phyloP scores from a whole-genome alignment of 805 yeast genomes.

The Candida takata region DNA sequence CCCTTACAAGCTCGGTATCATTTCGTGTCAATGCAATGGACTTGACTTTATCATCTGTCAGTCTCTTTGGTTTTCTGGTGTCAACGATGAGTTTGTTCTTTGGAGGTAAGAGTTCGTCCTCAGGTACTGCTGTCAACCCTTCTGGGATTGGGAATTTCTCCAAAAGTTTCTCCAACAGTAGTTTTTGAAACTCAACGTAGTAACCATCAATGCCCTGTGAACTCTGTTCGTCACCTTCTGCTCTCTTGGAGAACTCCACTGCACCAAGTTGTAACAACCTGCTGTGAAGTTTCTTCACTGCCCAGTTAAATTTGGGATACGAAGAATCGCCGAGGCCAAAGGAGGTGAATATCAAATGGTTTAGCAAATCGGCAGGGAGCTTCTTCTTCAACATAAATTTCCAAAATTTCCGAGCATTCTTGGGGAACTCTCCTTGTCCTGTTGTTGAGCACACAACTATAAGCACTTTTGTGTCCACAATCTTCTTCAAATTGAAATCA shows the following conservation, averaged over 20 bases:
- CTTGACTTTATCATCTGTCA: constrained; percentile 24
- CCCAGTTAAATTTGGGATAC: constrained; percentile 82
- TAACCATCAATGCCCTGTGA: constrained; percentile 71
- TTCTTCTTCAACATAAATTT: constrained; percentile 59
- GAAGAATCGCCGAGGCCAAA: constrained; percentile 94
- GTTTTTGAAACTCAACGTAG: constrained; percentile 66
- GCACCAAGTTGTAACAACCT: constrained; percentile 82
- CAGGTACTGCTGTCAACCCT: constrained; percentile 26
- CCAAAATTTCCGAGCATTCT: constrained; percentile 72
- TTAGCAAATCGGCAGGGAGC: constrained; percentile 54
- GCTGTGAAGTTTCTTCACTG: constrained; percentile 75
- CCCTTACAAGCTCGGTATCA: constrained; percentile 26
- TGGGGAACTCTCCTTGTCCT: constrained; percentile 92
- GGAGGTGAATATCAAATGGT: constrained; percentile 56
- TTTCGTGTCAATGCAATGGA: constrained; percentile 27
- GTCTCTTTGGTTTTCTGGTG: constrained; percentile 24
- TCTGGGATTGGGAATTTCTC: constrained; percentile 30
- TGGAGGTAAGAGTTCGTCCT: constrained; percentile 33
- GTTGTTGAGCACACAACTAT: constrained; percentile 77
- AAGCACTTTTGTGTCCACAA: constrained; percentile 41
- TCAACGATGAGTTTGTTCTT: constrained; percentile 25
- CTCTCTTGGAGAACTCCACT: constrained; percentile 56
- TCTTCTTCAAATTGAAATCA: constrained; percentile 47
- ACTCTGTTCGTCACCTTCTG: constrained; percentile 86
- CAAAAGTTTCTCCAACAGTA: constrained; percentile 32